Evolutionary conservation across 345 rosid genomes (phyloP).

Genomic region (Streptanthus diversifolius): DNA sequence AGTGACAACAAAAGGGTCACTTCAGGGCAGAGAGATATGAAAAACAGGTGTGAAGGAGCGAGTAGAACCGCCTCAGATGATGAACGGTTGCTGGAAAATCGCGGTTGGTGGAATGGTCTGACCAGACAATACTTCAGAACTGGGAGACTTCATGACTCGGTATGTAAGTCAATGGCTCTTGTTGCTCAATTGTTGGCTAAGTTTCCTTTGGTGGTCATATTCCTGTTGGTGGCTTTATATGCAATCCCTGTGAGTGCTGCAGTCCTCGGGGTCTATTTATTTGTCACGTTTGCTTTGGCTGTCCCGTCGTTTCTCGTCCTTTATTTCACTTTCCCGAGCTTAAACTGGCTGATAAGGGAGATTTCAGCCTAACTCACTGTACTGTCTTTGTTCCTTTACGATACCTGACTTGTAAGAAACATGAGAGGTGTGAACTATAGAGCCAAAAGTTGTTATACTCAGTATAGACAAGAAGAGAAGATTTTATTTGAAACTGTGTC

Average conservation of each 20-base stretch:
- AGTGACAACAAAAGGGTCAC: neutral
- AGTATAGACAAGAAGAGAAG: constrained; percentile 20
- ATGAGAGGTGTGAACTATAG: neutral
- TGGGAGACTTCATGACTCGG: constrained; percentile 40
- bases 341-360: constrained; percentile 74
- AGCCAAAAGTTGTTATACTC: neutral
- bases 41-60: constrained; percentile 24
- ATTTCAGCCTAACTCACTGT: constrained; percentile 38
- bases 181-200: constrained; percentile 48
- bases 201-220: constrained; percentile 56
- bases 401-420: constrained; percentile 14
- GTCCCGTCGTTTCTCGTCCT: constrained; percentile 61
- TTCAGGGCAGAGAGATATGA: constrained; percentile 30
- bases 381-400: constrained; percentile 14
- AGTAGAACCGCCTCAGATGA: constrained; percentile 17
- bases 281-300: constrained; percentile 59
- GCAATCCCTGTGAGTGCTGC: constrained; percentile 69
- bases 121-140: constrained; percentile 27
- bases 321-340: constrained; percentile 53
- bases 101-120: constrained; percentile 16
- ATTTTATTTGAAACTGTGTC: constrained; percentile 2
- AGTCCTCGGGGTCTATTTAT: constrained; percentile 49
- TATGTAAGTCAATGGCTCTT: constrained; percentile 54
- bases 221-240: constrained; percentile 50
- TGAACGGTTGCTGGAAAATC: constrained; percentile 21